Base-by-base conservation (phyloP, 176 grass and related monocot species). In the Ensete ventricosum region DNA sequence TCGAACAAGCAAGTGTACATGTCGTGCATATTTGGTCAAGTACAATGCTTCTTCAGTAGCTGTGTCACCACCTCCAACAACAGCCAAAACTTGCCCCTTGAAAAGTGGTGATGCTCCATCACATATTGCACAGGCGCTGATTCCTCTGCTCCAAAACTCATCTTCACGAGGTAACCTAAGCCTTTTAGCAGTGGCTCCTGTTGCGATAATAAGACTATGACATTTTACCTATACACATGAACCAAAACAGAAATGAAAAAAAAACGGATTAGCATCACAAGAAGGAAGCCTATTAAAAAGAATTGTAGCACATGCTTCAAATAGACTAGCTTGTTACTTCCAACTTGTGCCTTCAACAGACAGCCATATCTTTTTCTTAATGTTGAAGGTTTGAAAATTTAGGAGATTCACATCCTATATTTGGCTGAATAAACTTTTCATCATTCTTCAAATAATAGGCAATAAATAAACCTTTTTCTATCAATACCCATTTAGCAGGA, bases 111-210 rank as follows among this genome's bases (percentile, higher is more conserved):
- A 94, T 60, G 95, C 95, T 75, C 95, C 95, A 74, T 99, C 95
- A 84, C 95, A 99, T 86, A 99, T 99, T 64, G 95, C 91, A 7
- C 95, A 99, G 57, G 95, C 95, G 9, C 95, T 99, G 73, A 99
- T 94, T 73, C 95, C 95, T 91, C 91, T 91, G 76, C 95, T 94
- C 95, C 95, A 99, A 82, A 99, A 99, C 77, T 94, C 95, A 79
- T 99, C 88, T 81, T 99, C 95, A 74, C 84, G 90, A 64, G 95
- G 95, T 55, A 99, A 86, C 5, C 62, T 53, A 25, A 99, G 82
- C 53, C 88, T 87, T 72, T 91, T 89, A 60, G 95, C 95, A 73
- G 78, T 91, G 12, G 95, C 95, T 81, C 95, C 95, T 69, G 95
- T 99, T 78, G 95, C 95, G 80, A 99, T 85, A 17, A 99, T 91